These are phyloP conservation scores for Aspergillus mulundensis DNA, from an alignment of 495 filamentous ascomycete species.

Conservation along the genomic window DNA sequence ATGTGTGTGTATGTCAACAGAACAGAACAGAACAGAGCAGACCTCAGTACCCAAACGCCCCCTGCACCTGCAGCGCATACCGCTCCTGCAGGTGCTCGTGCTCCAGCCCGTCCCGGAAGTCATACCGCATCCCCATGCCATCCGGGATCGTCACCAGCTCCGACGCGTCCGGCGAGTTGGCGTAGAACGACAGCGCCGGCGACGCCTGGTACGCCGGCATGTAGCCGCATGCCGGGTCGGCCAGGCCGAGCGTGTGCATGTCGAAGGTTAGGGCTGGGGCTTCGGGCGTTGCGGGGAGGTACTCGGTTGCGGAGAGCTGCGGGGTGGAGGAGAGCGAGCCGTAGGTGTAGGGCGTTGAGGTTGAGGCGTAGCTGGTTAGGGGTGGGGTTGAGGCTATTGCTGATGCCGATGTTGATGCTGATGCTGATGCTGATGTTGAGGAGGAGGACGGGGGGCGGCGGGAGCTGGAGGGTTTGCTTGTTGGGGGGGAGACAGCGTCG, in stretches of 20 bases:
- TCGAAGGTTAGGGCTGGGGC: not conserved
- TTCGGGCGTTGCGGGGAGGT: slow-evolving; percentile 6
- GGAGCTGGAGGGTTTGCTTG: too few relatives aligned
- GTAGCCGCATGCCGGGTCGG: not conserved
- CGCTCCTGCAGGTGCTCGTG: too few relatives aligned
- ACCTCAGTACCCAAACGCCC: not conserved
- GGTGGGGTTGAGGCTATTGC: not conserved
- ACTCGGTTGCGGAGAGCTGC: slow-evolving; percentile 3
- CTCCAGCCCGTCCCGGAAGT: not conserved
- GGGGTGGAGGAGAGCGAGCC: slow-evolving; percentile 6
- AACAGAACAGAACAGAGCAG: too few relatives aligned
- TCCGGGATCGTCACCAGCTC: not conserved
- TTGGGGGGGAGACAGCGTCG: not conserved
- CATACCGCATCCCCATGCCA: not conserved
- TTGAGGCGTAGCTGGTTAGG: not conserved
- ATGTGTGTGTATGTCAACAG: too few relatives aligned
- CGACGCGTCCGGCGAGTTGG: not conserved
- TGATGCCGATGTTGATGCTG: not conserved
- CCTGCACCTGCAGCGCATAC: not conserved
- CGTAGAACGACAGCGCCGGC: not conserved
- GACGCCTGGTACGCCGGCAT: not conserved
- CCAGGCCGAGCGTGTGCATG: not conserved
- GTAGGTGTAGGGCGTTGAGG: not conserved
- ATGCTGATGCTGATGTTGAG: not conserved
- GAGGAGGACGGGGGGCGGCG: not conserved